Evolutionary conservation across 306 rosid species (phyloP), one percentile per base, ranked within the genome.

Genomic region (Gillenia trifoliata): DNA sequence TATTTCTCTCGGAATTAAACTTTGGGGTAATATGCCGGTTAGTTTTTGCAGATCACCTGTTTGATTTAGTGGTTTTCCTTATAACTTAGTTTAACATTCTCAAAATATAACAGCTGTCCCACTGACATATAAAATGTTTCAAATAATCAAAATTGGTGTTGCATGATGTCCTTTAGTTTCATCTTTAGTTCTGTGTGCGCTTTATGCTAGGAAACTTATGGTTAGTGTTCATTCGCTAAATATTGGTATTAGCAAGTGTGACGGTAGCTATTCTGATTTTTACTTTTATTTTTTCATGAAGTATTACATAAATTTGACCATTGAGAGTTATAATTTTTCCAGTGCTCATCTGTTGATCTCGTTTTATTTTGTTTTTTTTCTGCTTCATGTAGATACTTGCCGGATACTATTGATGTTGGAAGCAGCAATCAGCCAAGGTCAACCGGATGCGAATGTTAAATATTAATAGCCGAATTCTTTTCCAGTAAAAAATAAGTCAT

Each of bases 331-430:
- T 4, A 5, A 29, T 3, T 31, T 59, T 12, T 41, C 23, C 22
- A 8, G 30, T 15, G 67, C 12, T 67, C 29, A 30, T 19, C 6
- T n/a, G 30, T 36, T 60, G 33, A 31, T 45, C 6, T 31, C 1
- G 50, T 56, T 16, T 4, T 54, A 8, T 64, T 62, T 4, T 17
- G 31, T 64, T 60, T 75, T 73, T 75, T 64, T 25, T 71, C 28
- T 64, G 70, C 62, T 63, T 76, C 38, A 20, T 69, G 85, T 75
- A 94, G 99, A 86, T 94, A 94, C 87, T 83, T 94, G 86, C 99
- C 99, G 26, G 99, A 94, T 81, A 92, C 97, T 59, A 94, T 94
- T 74, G 99, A 94, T 77, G 99, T 94, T 49, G 95, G 85, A 64
- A 87, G 80, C 90, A 85, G 78, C 88, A 90, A 71, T 83, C 99